Base-by-base conservation (phyloP, 1,284 basidiomycete species). In the Austroboletus novae-zelandiae region DNA sequence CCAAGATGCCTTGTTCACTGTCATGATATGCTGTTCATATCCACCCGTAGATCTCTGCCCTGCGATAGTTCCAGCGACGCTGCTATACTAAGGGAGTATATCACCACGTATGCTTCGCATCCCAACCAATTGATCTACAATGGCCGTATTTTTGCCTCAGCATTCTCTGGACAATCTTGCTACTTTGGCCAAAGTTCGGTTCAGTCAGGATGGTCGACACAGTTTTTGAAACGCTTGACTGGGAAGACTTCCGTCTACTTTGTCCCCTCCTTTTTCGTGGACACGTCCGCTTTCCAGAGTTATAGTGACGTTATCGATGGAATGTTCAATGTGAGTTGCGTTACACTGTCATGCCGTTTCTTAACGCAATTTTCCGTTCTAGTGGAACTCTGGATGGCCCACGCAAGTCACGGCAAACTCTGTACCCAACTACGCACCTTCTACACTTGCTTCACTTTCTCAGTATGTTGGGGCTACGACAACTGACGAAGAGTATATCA, bases 161-260 rank as follows among this genome's bases (percentile, higher is more conserved):
- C 88, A 2, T 94, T 94, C 66, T 74, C 88, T 4, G 91, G 91
- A n/a, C 84, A 90, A 57, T 69, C 74, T 42, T 91, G 88, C 64
- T 73, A 69, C 0, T 91, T 91, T 61, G 90, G 89, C 44, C 78
- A 80, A 59, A 65, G 56, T 10, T 78, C 70, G 43, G 71, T 71
- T 15, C 56, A 68, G 3, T 65, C 76, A 2, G 86, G 83, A 40
- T 88, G 86, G 86, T 69, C 66, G 41, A 69, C 71, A 0, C 77
- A 86, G 59, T 86, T 85, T 59, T 66, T 73, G n/a, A 69, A 75
- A 47, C 74, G 79, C 52, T 63, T 84, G 25, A 61, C 68, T 1
- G 75, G 72, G 11, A 54, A 71, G 48, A 74, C 75, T 47, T 67
- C 77, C 27, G 78, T 86, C 18, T 73, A 76, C 56, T 88, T 88